Evolutionary conservation across 1,139 yeast species (phyloP).

Genomic region (Yamadazyma epiphylla): DNA sequence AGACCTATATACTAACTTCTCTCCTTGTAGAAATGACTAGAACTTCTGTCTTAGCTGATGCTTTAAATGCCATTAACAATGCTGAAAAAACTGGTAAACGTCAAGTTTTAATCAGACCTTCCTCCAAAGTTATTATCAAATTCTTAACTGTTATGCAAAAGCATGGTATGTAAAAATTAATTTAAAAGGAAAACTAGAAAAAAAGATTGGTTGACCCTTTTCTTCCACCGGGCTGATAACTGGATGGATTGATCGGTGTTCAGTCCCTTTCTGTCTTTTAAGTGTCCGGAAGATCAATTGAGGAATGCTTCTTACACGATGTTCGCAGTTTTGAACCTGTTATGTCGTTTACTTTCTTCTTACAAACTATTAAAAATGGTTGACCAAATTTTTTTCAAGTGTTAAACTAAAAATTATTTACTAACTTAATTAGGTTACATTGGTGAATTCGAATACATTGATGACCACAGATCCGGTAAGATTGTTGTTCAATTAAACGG

Average conservation of each 20-base stretch:
- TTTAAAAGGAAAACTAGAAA: neutral
- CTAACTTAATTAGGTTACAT: conserved; percentile 10
- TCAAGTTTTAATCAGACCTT: conserved; percentile 95
- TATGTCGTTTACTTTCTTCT: conserved; percentile 58
- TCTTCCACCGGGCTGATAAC: conserved; percentile 82
- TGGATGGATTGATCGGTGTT: conserved; percentile 89
- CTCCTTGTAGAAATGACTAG: conserved; percentile 75
- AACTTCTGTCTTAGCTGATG: conserved; percentile 97
- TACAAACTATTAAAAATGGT: conserved; percentile 3
- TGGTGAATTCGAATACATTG: conserved; percentile 95
- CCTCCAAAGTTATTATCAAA: conserved; percentile 95
- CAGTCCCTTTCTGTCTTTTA: conserved; percentile 97
- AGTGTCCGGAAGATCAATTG: conserved; percentile 82
- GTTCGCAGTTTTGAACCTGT: conserved; percentile 17
- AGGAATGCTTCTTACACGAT: conserved; percentile 83
- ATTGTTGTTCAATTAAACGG: conserved; percentile 93
- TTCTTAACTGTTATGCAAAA: conserved; percentile 94
- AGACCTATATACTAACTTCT: conserved; percentile 7
- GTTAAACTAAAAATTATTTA: neutral
- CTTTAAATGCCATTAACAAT: conserved; percentile 93
- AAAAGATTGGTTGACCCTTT: too few relatives aligned
- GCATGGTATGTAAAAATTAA: conserved; percentile 61
- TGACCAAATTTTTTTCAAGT: too few relatives aligned
- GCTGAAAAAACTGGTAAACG: conserved; percentile 99
- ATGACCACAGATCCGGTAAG: conserved; percentile 97